Evolutionary conservation across 2,329 filamentous ascomycete species (phyloP), one percentile per base, ranked within the genome.

Genomic region (Aureobasidium sp.): DNA sequence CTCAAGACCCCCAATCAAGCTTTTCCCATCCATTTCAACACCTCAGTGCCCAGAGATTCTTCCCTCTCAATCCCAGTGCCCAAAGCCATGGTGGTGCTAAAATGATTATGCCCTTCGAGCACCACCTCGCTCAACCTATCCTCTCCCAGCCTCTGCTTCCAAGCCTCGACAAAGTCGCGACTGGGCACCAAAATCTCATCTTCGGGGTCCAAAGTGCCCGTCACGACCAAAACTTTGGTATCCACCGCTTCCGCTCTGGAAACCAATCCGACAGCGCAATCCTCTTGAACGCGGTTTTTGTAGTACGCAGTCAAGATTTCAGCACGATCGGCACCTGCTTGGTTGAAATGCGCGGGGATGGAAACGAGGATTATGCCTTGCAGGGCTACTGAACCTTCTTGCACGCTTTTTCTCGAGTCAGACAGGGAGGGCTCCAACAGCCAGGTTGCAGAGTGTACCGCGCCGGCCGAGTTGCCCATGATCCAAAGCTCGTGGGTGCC

Each of bases 401-500:
- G 35, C 6, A 63, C 44, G 19, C 55, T 57, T 16, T 47, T 48
- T 49, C 62, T 52, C 4, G 61, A 61, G 6, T 40, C 40, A 4
- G 53, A 51, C 44, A 61, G 62, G 8, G 45, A 51, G 8, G 63
- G 37, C 11, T 66, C 51, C 2, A 72, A 58, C 16, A 71, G 59
- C 45, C 67, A 72, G 1, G 70, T 72, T 1, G 64, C 52, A 17
- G 65, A 53, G 49, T 73, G 69, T 7, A 70, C 63, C 19, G 68
- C 70, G 7, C 70, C 70, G 1, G 69, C 70, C 3, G 70, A 72
- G 55, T 72, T 72, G 0, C 70, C 70, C 58, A 72, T 60, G 11
- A 71, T 49, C 53, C 67, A 68, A 1, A 73, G 42, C 52, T 72
- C 64, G 24, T 68, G 59, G 2, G 59, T 51, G 14, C 57, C 35